Percentiles rank a stretch among this genome's conserved stretches.
Evolutionary conservation across 345 rosid genomes (phyloP).

Genomic region (Syzygium aromaticum): DNA sequence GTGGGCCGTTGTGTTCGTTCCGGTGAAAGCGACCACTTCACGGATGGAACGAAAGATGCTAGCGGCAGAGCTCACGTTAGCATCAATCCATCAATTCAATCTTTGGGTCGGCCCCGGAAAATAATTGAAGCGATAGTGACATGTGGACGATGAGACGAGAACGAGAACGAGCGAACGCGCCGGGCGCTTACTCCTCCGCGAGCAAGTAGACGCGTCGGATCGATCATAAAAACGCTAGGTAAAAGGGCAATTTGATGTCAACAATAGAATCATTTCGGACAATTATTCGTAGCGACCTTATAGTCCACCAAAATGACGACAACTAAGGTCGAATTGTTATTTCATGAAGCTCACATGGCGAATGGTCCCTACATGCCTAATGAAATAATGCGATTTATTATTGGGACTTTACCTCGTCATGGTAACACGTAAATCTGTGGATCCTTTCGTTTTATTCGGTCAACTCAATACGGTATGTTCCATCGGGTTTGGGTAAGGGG

Average conservation of each 20-base stretch:
- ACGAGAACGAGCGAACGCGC: rapidly evolving
- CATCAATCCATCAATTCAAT: not conserved
- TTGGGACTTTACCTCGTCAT: not conserved
- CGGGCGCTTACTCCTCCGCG: not conserved
- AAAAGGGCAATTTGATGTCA: not conserved
- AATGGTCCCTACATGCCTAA: not conserved
- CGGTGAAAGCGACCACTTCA: not conserved
- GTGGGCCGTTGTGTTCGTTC: not conserved
- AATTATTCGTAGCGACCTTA: not conserved
- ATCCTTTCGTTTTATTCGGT: not conserved
- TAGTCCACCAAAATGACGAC: not conserved
- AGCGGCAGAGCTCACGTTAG: not conserved
- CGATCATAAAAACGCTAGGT: not conserved
- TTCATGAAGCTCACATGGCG: too few species aligned
- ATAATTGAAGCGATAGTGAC: not conserved
- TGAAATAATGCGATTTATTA: not conserved
- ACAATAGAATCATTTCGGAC: not conserved
- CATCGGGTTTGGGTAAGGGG: not conserved
- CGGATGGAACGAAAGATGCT: not conserved
- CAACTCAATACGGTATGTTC: not conserved
- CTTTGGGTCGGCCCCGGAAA: not conserved
- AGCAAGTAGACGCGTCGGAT: not conserved
- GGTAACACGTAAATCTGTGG: not conserved
- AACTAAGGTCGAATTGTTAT: not conserved
- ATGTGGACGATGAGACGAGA: not conserved